These are phyloP conservation scores for Cladosporium sp. DNA, from an alignment of 2,329 filamentous ascomycete genomes.

Conservation along the genomic window DNA sequence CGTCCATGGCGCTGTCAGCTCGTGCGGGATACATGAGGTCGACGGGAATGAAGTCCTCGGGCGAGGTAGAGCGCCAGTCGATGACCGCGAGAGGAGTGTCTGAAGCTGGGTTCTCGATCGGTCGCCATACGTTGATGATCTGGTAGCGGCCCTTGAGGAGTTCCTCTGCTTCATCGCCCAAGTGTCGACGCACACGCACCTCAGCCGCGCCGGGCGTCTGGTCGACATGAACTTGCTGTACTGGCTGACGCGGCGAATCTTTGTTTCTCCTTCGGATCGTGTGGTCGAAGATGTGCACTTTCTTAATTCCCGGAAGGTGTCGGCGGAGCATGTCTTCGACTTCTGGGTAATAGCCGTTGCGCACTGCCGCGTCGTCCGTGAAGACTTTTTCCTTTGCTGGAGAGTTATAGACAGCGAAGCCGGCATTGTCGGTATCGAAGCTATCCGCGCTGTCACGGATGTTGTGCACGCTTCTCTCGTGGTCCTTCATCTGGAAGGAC, in stretches of 20 bases:
- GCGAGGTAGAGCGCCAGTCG: conserved; percentile 61
- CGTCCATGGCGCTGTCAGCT: conserved; percentile 40
- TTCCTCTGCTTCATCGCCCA: conserved; percentile 59
- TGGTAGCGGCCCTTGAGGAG: conserved; percentile 62
- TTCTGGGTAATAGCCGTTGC: conserved; percentile 62
- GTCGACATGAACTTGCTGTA: conserved; percentile 72
- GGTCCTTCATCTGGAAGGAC: conserved; percentile 55
- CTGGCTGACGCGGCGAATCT: conserved; percentile 62
- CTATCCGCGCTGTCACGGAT: conserved; percentile 54
- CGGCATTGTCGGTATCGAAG: conserved; percentile 60
- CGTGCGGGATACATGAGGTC: conserved; percentile 64
- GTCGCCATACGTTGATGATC: conserved; percentile 72
- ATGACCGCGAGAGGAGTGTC: conserved; percentile 70
- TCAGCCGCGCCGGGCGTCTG: conserved; percentile 67
- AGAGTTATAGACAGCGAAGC: conserved; percentile 58
- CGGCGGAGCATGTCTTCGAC: conserved; percentile 60
- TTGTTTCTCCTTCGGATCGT: conserved; percentile 63
- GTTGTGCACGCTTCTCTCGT: conserved; percentile 55
- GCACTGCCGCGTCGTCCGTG: conserved; percentile 57
- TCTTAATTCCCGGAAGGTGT: conserved; percentile 58
- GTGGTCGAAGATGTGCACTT: conserved; percentile 72
- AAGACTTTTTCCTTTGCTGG: conserved; percentile 59
- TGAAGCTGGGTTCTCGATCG: conserved; percentile 64
- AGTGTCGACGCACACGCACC: conserved; percentile 62
- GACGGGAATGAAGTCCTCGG: conserved; percentile 61